Conservation (phyloP, 345 rosid genomes). For the Psidium friedrichsthalianum region DNA sequence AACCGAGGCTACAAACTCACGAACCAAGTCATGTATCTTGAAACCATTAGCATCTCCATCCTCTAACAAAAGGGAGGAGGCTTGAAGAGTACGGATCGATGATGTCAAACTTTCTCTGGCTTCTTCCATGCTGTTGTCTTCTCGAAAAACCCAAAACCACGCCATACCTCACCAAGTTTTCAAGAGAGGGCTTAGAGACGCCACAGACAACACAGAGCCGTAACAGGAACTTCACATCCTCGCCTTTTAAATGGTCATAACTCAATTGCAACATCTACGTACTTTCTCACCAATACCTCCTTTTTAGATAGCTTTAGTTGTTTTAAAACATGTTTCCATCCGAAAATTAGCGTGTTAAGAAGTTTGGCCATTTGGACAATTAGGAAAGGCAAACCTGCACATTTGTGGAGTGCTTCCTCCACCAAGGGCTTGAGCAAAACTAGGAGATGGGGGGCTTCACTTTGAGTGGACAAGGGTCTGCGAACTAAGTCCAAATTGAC, state of each 20-base stretch:
- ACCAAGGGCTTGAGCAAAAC: no score
- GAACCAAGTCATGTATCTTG: not conserved
- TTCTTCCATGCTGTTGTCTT: rapidly evolving
- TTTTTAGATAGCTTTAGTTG: not conserved
- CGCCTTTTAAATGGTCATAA: rapidly evolving
- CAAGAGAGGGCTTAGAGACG: not conserved
- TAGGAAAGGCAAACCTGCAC: no score
- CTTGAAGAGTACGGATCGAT: rapidly evolving
- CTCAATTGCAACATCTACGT: not conserved
- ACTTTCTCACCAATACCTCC: rapidly evolving
- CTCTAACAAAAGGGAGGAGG: not conserved
- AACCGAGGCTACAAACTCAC: rapidly evolving
- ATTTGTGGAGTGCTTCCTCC: no score
- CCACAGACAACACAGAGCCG: not conserved
- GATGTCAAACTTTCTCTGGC: rapidly evolving
- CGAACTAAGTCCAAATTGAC: no score
- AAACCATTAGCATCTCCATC: not conserved
- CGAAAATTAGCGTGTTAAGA: rapidly evolving
- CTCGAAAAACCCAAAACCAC: rapidly evolving
- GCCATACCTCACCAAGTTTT: not conserved
- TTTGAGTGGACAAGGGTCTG: no score
- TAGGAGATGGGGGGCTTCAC: no score
- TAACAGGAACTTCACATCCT: not conserved
- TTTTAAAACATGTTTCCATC: rapidly evolving
- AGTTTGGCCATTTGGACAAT: no score